Evolutionary conservation across 768 basidiomycete genomes (phyloP), one percentile per base, ranked within the genome.

Genomic region (Termitomyces sp.): DNA sequence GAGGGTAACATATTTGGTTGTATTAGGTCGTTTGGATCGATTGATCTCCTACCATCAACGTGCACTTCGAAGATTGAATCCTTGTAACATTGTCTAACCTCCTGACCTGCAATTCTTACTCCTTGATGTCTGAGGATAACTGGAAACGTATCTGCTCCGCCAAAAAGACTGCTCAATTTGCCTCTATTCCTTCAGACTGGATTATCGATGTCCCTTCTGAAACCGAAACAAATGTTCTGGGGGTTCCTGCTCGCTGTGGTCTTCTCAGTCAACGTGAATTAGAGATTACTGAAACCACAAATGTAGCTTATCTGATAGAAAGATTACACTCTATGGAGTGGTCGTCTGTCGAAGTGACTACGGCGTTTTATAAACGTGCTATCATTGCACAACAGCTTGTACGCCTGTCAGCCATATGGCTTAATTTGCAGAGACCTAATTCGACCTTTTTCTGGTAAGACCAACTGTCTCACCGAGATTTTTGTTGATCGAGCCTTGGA

Each of bases 331-430:
- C 63, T 0, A 73, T 72, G 2, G 68, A 76, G 58, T 87, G 82
- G 81, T 75, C 83, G 1, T 77, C 85, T 1, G 78, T 83, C 2
- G 78, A 81, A 22, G 86, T 87, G 7, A 83, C 83, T 0, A 78
- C 71, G 0, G 85, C 87, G 0, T 88, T 82, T 68, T 85, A 79
- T 69, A 87, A 88, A 67, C 75, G 86, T 8, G 88, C 88, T 1
- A 77, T 86, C 36, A 67, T 89, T 31, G 87, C 87, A 3, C 87
- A 90, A 13, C 86, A 88, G 66, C 69, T 88, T 33, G 85, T 86
- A 63, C 62, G 76, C 65, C 44, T 20, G 24, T 60, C 20, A 6
- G 20, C 39, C 24, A 22, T 37, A 37, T 34, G 41, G 36, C 12
- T 11, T 55, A 12, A 6, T 11, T 33, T 24, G 20, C 9, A 48